Evolutionary conservation across 2,329 filamentous ascomycete genomes (phyloP).

Genomic region (Keithomyces neogunnii): DNA sequence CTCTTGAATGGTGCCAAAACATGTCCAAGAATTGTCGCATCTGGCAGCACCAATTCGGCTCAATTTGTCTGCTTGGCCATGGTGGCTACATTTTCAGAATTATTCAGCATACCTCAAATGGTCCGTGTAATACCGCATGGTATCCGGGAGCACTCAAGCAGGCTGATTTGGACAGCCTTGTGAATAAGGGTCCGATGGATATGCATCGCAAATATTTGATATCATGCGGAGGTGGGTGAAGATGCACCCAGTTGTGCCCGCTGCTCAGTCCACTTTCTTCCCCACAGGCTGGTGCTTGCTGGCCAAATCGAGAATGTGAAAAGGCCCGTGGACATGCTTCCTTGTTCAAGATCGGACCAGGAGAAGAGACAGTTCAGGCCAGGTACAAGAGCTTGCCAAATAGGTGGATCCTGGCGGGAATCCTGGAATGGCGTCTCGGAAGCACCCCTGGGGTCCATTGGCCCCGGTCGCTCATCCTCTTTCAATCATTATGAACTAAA

Average conservation of each 20-base stretch:
- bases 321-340: background rate
- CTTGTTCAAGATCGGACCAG: background rate
- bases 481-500: background rate
- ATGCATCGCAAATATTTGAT: background rate
- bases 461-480: constrained; percentile 2
- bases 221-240: background rate
- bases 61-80: background rate
- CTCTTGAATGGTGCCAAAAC: constrained; percentile 1
- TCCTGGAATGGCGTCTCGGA: constrained; percentile 15
- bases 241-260: background rate
- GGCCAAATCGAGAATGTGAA: background rate
- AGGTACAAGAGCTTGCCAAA: constrained; percentile 5
- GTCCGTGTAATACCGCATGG: too few species aligned
- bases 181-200: background rate
- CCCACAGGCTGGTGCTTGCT: constrained; percentile 1
- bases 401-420: constrained; percentile 14
- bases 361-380: background rate
- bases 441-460: constrained; percentile 11
- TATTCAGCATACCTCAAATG: background rate
- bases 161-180: background rate
- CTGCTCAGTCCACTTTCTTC: constrained; percentile 4
- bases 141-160: too few species aligned
- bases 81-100: background rate
- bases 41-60: constrained; percentile 1
- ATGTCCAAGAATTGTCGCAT: constrained; percentile 6